Conservation (phyloP, 139 green algal genomes). For the Chlorella sorokiniana region DNA sequence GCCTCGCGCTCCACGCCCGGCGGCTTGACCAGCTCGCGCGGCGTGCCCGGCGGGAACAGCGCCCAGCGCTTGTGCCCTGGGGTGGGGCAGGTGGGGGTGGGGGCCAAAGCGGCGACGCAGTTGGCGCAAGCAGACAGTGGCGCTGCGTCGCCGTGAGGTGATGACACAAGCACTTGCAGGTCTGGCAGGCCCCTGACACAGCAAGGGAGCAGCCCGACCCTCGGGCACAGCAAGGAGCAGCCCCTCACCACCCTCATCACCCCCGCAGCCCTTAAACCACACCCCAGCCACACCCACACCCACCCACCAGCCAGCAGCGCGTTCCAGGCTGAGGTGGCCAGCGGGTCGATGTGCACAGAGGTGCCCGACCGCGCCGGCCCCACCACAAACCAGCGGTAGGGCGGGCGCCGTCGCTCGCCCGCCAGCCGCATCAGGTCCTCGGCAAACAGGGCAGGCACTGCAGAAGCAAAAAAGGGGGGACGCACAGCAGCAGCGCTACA, state of each 20-base stretch:
- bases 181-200: too few relatives aligned
- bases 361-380: constrained; percentile 71
- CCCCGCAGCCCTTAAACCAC: too few relatives aligned
- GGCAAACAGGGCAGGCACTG: constrained; percentile 67
- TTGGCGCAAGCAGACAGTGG: background rate
- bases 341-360: constrained; percentile 81
- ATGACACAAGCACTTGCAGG: too few relatives aligned
- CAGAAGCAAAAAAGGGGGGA: background rate
- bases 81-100: background rate
- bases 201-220: too few relatives aligned
- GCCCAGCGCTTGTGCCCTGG: constrained; percentile 81
- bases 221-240: too few relatives aligned
- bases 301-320: constrained; percentile 56
- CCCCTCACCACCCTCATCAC: too few relatives aligned
- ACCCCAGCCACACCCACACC: background rate
- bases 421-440: constrained; percentile 84
- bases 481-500: background rate
- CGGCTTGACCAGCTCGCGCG: constrained; percentile 55
- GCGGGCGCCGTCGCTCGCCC: constrained; percentile 79
- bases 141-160: background rate
- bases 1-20: constrained; percentile 80
- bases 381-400: constrained; percentile 84
- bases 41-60: constrained; percentile 72
- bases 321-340: constrained; percentile 89
- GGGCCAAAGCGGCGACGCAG: background rate